phyloP scores from a whole-genome alignment of 305 asterid genomes.

The Plantago coronopus region DNA sequence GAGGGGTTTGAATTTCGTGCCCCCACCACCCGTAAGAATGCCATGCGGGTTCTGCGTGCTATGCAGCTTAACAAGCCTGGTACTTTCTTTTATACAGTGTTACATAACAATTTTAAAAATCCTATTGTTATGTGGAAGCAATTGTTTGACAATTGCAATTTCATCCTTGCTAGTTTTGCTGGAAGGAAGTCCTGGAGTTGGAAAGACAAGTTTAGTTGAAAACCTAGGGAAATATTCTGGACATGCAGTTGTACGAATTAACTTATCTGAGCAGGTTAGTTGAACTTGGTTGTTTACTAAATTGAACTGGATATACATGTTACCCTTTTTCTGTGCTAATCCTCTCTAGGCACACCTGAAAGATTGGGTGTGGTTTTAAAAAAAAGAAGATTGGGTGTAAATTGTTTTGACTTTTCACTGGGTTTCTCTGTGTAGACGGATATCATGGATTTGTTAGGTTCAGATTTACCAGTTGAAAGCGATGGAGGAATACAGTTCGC shows the following conservation, averaged over 20 bases:
- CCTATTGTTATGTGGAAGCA: background rate
- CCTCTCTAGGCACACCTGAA: constrained; percentile 4
- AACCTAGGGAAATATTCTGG: constrained; percentile 94
- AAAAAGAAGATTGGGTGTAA: too few relatives aligned
- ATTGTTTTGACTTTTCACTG: constrained; percentile 20
- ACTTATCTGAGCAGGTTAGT: constrained; percentile 97
- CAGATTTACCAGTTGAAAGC: constrained; percentile 94
- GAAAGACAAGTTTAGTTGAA: constrained; percentile 88
- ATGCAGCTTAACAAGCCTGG: constrained; percentile 98
- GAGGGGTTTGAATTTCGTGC: constrained; percentile 79
- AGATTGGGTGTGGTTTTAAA: constrained; percentile 16
- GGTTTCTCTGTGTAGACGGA: constrained; percentile 69
- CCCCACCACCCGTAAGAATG: constrained; percentile 88
- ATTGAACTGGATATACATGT: background rate
- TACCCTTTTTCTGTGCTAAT: constrained; percentile 7
- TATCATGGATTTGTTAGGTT: constrained; percentile 95
- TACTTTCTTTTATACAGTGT: constrained; percentile 29
- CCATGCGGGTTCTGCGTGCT: constrained; percentile 92
- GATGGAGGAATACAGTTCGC: constrained; percentile 90
- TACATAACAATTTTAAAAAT: constrained; percentile 10
- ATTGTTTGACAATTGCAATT: constrained; percentile 33
- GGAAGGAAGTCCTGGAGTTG: constrained; percentile 99
- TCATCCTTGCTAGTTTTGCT: constrained; percentile 56
- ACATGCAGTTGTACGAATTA: constrained; percentile 88
- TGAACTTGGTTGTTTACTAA: constrained; percentile 12